Conservation (phyloP, 73 alveolate genomes). For the Paramecium sexaurelia region DNA sequence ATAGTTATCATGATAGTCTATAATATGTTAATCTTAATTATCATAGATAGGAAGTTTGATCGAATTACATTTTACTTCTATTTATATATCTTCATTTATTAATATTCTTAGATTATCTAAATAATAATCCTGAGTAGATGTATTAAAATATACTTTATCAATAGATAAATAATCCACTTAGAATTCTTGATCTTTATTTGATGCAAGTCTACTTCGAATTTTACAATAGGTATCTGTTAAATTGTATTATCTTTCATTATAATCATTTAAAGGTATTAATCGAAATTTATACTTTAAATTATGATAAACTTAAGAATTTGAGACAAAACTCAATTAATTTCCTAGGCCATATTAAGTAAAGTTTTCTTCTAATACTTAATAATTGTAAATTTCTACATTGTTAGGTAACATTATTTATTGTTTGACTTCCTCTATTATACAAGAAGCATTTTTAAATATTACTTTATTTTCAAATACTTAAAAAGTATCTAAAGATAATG, state of each 20-base stretch:
- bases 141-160: background rate
- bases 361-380: background rate
- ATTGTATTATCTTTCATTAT: background rate
- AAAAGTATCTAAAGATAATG: background rate
- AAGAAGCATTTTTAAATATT: background rate
- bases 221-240: background rate
- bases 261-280: background rate
- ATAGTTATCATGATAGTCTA: background rate
- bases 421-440: background rate
- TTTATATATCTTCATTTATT: background rate
- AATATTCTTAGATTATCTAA: background rate
- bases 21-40: background rate
- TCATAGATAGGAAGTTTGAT: background rate
- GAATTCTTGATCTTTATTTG: background rate
- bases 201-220: background rate
- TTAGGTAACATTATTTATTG: background rate
- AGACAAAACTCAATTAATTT: background rate
- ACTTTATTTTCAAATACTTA: background rate
- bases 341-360: background rate
- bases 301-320: background rate
- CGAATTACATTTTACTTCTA: background rate
- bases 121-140: background rate
- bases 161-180: background rate
- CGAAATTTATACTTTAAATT: background rate
- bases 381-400: background rate